A percentile compares a stretch with the other conserved stretches of the same genome.
These are phyloP conservation scores for Agastache rugosa DNA, from an alignment of 257 asterid species.

Conservation along the genomic window DNA sequence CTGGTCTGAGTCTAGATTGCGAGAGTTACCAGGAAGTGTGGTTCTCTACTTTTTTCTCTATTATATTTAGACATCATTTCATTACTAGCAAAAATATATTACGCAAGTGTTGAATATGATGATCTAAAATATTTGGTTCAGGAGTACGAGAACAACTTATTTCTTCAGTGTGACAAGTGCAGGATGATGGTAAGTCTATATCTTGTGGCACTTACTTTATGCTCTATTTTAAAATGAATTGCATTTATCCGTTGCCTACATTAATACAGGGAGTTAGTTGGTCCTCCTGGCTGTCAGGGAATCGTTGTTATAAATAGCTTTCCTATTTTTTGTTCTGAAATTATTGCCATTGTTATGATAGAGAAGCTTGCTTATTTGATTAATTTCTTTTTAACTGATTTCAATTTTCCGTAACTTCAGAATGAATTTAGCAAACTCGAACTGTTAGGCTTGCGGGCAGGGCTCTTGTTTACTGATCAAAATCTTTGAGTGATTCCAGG, in stretches of 20 bases:
- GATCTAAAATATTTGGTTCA: conserved; percentile 48
- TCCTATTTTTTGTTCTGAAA: conserved; percentile 12
- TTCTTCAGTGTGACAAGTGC: conserved; percentile 99
- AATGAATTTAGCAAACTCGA: conserved; percentile 24
- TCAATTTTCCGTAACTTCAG: not conserved
- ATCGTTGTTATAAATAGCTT: conserved; percentile 28
- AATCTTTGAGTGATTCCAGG: conserved; percentile 31
- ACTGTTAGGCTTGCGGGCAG: not conserved
- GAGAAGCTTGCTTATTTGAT: conserved; percentile 23
- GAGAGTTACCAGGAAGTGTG: conserved; percentile 19
- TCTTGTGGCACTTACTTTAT: conserved; percentile 23
- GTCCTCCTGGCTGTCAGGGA: conserved; percentile 30
- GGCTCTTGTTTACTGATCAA: conserved; percentile 31
- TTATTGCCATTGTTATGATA: conserved; percentile 9
- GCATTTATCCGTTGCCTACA: conserved; percentile 22
- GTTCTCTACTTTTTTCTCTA: conserved; percentile 27
- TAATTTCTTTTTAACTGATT: conserved; percentile 29
- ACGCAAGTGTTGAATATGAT: conserved; percentile 32
- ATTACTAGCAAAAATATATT: conserved; percentile 19
- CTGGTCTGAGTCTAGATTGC: conserved; percentile 32
- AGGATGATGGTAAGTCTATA: conserved; percentile 86
- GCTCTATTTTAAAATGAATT: conserved; percentile 21
- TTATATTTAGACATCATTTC: conserved; percentile 17
- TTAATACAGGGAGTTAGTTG: conserved; percentile 29
- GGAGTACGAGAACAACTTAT: conserved; percentile 98